Conservation (phyloP, 1,284 basidiomycete species). For the Pulveroboletus sp. region DNA sequence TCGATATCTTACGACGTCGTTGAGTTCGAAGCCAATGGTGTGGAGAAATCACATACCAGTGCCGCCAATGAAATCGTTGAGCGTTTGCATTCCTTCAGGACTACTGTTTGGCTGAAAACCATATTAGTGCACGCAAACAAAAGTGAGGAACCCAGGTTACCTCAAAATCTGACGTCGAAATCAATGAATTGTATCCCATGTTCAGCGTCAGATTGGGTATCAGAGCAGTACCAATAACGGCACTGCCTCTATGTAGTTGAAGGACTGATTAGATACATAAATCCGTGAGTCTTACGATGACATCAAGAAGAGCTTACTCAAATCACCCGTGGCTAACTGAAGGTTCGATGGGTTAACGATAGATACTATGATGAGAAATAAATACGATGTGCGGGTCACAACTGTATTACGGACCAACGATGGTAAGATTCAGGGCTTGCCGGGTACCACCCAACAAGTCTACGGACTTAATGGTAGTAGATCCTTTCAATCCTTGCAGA, state of each 20-base stretch:
- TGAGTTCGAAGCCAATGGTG: not conserved
- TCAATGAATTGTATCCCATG: slow-evolving; percentile 55
- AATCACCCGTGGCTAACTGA: slow-evolving; percentile 55
- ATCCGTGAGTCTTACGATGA: not conserved
- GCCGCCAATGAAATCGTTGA: slow-evolving; percentile 69
- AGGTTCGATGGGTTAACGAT: slow-evolving; percentile 77
- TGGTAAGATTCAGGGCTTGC: slow-evolving; percentile 59
- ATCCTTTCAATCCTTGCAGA: slow-evolving; percentile 57
- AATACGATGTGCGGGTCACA: not conserved
- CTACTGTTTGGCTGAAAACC: slow-evolving; percentile 53
- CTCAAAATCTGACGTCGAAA: slow-evolving; percentile 47
- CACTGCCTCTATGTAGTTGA: slow-evolving; percentile 52
- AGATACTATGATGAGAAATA: slow-evolving; percentile 37
- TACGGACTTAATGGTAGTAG: slow-evolving; percentile 57
- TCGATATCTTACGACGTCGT: slow-evolving; percentile 44
- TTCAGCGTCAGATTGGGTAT: slow-evolving; percentile 56
- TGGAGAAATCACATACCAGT: slow-evolving; percentile 36
- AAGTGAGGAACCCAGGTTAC: slow-evolving; percentile 27
- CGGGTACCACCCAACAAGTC: slow-evolving; percentile 69
- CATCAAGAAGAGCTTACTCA: slow-evolving; percentile 42
- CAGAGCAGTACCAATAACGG: slow-evolving; percentile 52
- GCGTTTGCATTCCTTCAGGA: slow-evolving; percentile 58
- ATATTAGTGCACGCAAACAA: not conserved
- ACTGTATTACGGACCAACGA: slow-evolving; percentile 42
- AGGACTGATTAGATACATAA: slow-evolving; percentile 36